Evolutionary conservation across 164 flowering plant genomes (phyloP), one percentile per base, ranked within the genome.

Genomic region (Tetrastigma voinierianum): DNA sequence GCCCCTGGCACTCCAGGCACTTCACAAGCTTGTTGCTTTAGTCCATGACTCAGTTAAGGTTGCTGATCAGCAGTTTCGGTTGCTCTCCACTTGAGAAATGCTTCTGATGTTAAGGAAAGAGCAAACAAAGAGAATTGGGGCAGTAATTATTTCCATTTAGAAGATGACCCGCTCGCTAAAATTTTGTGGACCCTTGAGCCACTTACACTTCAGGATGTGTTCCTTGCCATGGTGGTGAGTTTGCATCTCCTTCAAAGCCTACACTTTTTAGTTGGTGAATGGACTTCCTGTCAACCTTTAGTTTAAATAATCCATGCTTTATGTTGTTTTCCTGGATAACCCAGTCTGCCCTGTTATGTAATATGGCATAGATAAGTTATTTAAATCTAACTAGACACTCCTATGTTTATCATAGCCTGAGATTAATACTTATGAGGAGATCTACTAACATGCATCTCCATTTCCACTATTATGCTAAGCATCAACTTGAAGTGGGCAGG

Each of bases 181-280:
- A 79, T 86, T 57, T 51, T 96, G 51, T 84, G 87, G 89, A 62
- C 44, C 32, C 83, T 90, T 47, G 80, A 90, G 54, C 85, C 97
- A 17, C 71, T 58, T 71, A 69, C 63, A 52, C 85, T 91, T 64
- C 88, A 76, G 59, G 70, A 73, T 61, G 83, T 88, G 63, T 76
- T 93, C 58, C 80, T 86, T 54, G 78, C 84, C 47, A 88, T 96
- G 92, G 96, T 73, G 72, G 98, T 96, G 78, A 77, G 98, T 86
- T 72, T 54, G 10, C 25, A 48, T 16, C 48, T 67, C 58, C 57
- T 62, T 61, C 11, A n/a, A 48, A 23, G 44, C 32, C n/a, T 47
- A 13, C 44, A 56, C 6, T 23, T 57, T 18, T 10, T 14, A 9
- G 40, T 17, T 5, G 51, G 14, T 51, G 57, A 9, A 15, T 23